Conservation (phyloP, 73 alveolate species). For the Tetrahymena elliotti region DNA sequence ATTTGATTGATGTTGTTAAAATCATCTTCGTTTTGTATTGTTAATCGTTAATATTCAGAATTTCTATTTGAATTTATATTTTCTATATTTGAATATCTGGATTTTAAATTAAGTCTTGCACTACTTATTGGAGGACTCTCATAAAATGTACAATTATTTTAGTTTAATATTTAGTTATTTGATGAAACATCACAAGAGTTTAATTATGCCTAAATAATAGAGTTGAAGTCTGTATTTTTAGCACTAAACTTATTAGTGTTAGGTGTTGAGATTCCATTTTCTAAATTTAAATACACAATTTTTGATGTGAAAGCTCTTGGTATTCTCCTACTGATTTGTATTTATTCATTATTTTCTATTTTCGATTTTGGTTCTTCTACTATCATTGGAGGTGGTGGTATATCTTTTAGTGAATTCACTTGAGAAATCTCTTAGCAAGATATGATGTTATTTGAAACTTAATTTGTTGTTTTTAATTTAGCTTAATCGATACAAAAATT, state of each 20-base stretch:
- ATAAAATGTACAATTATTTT: background rate
- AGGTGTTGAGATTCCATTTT: background rate
- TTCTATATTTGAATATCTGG: background rate
- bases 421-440: background rate
- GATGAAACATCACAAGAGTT: background rate
- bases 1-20: too few relatives aligned
- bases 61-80: background rate
- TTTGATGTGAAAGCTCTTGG: background rate
- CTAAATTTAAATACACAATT: background rate
- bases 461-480: background rate
- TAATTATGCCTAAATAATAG: background rate
- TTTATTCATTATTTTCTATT: background rate
- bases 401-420: background rate
- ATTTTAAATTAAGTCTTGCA: background rate
- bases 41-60: background rate
- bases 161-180: too few relatives aligned
- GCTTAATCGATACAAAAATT: background rate
- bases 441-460: background rate
- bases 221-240: background rate
- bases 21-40: background rate
- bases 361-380: background rate
- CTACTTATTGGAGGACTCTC: background rate
- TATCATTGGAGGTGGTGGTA: background rate
- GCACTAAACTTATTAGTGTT: background rate
- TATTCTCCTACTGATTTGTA: background rate